Conservation (phyloP, 2,329 filamentous ascomycete genomes). For the Xylaria hypoxylon region DNA sequence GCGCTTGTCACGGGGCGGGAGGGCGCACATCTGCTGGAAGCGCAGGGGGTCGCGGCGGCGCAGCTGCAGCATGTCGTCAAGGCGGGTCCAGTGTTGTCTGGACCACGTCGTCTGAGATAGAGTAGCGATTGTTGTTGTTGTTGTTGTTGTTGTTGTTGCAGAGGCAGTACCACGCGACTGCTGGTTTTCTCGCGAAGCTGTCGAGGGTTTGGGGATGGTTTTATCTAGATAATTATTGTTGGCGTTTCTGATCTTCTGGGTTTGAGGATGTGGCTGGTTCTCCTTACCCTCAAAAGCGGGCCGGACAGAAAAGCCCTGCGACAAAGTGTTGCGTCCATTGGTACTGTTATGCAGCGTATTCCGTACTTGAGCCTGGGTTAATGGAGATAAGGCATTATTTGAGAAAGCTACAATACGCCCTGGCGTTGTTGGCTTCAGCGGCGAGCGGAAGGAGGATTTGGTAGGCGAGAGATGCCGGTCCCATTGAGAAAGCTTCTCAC, state of each 20-base stretch:
- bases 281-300: slow-evolving; percentile 50
- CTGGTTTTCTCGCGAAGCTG: neutral
- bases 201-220: neutral
- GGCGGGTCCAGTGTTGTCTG: slow-evolving; percentile 64
- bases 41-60: slow-evolving; percentile 57
- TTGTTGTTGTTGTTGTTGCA: neutral
- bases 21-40: slow-evolving; percentile 50
- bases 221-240: slow-evolving; percentile 35
- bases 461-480: slow-evolving; percentile 64
- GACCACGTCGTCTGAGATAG: slow-evolving; percentile 62
- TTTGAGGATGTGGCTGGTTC: slow-evolving; percentile 47
- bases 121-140: slow-evolving; percentile 12
- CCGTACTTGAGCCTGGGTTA: slow-evolving; percentile 34
- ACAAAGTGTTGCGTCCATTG: slow-evolving; percentile 19
- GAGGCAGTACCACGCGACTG: neutral
- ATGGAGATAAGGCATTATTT: slow-evolving; percentile 61
- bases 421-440: slow-evolving; percentile 67
- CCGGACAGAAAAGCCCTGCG: slow-evolving; percentile 39
- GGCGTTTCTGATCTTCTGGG: slow-evolving; percentile 24
- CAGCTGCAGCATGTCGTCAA: slow-evolving; percentile 64
- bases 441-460: slow-evolving; percentile 69
- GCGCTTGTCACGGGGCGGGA: slow-evolving; percentile 34
- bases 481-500: slow-evolving; percentile 62
- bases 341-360: slow-evolving; percentile 18
- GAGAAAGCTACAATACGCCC: slow-evolving; percentile 70